phyloP scores from a whole-genome alignment of 108 stramenopile species.

The Craspedostauros australis region DNA sequence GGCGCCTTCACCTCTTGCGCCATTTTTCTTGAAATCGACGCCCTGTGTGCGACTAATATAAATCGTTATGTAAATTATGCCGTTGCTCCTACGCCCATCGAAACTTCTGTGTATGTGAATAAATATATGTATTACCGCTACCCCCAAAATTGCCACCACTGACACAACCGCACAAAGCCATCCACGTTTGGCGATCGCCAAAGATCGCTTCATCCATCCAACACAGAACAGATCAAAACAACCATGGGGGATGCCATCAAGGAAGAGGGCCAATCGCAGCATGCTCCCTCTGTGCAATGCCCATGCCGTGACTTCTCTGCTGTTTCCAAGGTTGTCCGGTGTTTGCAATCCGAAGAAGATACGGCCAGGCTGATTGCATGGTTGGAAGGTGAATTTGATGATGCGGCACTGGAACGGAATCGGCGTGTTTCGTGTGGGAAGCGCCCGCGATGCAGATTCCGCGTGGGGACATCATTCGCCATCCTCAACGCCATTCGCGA shows the following conservation, averaged over 20 bases:
- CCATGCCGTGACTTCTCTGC: conserved; percentile 24
- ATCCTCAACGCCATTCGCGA: conserved; percentile 73
- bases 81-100: background rate
- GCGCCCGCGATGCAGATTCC: conserved; percentile 24
- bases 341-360: conserved; percentile 8
- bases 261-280: too few species aligned
- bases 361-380: conserved; percentile 11
- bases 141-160: conserved; percentile 80
- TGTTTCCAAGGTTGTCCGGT: conserved; percentile 19
- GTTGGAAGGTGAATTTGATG: conserved; percentile 22
- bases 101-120: conserved; percentile 1
- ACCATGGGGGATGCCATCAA: conserved; percentile 16
- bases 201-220: conserved; percentile 11
- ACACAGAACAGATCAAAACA: background rate
- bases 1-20: too few species aligned
- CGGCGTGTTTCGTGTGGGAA: conserved; percentile 26
- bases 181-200: conserved; percentile 75
- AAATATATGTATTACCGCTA: conserved; percentile 66
- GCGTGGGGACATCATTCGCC: conserved; percentile 44
- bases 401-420: conserved; percentile 2
- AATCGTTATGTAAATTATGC: background rate
- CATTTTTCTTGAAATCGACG: too few species aligned
- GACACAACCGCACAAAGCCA: conserved; percentile 79
- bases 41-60: too few species aligned
- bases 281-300: too few species aligned